These are phyloP conservation scores for Cordyceps cicadae DNA, from an alignment of 2,329 filamentous ascomycete species.

Conservation along the genomic window DNA sequence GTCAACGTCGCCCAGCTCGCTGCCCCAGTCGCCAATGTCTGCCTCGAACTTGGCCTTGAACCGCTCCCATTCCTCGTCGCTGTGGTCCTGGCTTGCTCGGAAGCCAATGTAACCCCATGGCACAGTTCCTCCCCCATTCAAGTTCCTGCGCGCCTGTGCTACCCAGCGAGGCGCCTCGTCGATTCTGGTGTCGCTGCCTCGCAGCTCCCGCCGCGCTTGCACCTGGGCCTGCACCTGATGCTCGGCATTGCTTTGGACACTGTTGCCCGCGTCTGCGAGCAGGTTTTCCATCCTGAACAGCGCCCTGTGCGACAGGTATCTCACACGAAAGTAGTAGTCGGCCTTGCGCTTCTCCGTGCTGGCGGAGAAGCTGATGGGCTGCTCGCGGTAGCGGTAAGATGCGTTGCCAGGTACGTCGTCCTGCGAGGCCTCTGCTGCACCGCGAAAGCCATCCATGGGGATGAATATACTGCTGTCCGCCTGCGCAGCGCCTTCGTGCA, in stretches of 20 bases:
- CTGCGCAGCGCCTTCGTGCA: background rate
- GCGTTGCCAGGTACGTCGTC: slow-evolving; percentile 10
- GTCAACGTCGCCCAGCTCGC: slow-evolving; percentile 7
- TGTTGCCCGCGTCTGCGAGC: background rate
- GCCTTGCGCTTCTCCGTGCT: slow-evolving; percentile 9
- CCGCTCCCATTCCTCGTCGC: slow-evolving; percentile 17
- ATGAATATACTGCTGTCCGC: background rate
- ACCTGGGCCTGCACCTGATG: background rate
- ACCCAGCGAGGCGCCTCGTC: slow-evolving; percentile 2
- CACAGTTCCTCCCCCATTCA: slow-evolving; percentile 10
- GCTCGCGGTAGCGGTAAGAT: slow-evolving; percentile 12
- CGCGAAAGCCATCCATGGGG: background rate
- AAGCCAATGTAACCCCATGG: background rate
- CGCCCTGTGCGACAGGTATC: slow-evolving; percentile 11
- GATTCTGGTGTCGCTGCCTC: slow-evolving; percentile 7
- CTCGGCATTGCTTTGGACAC: background rate
- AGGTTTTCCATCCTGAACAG: background rate
- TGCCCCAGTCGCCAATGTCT: slow-evolving; percentile 20
- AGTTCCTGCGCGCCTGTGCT: background rate
- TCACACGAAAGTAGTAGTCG: slow-evolving; percentile 12
- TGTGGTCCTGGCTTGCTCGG: background rate
- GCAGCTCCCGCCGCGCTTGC: slow-evolving; percentile 12
- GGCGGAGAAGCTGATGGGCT: background rate
- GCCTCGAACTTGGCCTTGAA: slow-evolving; percentile 21
- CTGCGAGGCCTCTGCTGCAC: background rate